phyloP scores from a whole-genome alignment of 2,329 filamentous ascomycete species.

The Fusarium aywerte region DNA sequence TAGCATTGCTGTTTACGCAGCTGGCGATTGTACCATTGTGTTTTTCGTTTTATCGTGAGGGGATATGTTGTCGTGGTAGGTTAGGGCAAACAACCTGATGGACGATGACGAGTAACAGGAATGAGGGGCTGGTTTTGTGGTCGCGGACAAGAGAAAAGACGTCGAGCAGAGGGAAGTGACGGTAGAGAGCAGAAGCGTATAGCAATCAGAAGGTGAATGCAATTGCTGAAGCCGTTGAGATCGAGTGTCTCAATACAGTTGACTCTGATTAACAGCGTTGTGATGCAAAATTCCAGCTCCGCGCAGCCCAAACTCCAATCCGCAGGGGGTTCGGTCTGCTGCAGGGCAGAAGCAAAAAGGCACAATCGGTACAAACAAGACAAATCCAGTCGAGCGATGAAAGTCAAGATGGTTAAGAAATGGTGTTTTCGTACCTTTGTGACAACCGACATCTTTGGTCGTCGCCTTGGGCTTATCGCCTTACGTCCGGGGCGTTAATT shows the following conservation, averaged over 20 bases:
- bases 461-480: slow-evolving; percentile 63
- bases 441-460: slow-evolving; percentile 68
- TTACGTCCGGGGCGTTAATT: slow-evolving; percentile 52
- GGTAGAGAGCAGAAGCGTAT: neutral
- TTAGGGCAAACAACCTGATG: slow-evolving; percentile 41
- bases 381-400: neutral
- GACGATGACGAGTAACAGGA: slow-evolving; percentile 31
- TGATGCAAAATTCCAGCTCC: slow-evolving; percentile 20
- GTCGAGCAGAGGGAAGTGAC: slow-evolving; percentile 1
- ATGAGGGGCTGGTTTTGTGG: slow-evolving; percentile 37
- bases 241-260: slow-evolving; percentile 1
- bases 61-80: slow-evolving; percentile 16
- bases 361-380: neutral
- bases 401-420: neutral
- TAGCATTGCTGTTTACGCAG: slow-evolving; percentile 28
- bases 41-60: slow-evolving; percentile 8
- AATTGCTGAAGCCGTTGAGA: slow-evolving; percentile 27
- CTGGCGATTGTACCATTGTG: neutral
- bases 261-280: slow-evolving; percentile 14
- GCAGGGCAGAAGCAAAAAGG: neutral
- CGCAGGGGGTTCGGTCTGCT: slow-evolving; percentile 11
- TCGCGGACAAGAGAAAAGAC: slow-evolving; percentile 3
- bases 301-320: neutral
- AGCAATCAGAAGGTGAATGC: neutral
- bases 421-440: slow-evolving; percentile 61